Conservation (phyloP, 495 filamentous ascomycete genomes). For the Annulohypoxylon moriforme region DNA sequence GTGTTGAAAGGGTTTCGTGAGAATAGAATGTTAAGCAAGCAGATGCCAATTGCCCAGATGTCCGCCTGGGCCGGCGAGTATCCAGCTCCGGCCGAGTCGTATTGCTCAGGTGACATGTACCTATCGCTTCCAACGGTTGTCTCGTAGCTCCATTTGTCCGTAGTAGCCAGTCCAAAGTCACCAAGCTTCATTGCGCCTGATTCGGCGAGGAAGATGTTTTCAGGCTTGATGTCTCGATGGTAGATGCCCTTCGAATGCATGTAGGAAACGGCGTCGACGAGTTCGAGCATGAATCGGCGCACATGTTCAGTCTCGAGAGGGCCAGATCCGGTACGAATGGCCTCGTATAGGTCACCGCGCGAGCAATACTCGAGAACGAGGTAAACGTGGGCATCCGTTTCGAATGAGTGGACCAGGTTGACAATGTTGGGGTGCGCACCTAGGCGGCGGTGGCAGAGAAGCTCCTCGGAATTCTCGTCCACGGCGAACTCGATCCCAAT, state of each 20-base stretch:
- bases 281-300: conserved; percentile 94
- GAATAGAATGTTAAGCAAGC: conserved; percentile 94
- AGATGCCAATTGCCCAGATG: conserved; percentile 94
- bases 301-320: conserved; percentile 96
- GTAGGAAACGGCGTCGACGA: conserved; percentile 88
- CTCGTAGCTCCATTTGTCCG: conserved; percentile 87
- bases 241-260: conserved; percentile 92
- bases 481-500: conserved; percentile 67
- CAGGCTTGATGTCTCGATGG: conserved; percentile 98
- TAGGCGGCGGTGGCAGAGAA: conserved; percentile 81
- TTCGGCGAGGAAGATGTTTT: conserved; percentile 95
- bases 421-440: conserved; percentile 90
- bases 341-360: conserved; percentile 97
- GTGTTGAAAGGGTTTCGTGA: conserved; percentile 93
- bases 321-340: conserved; percentile 87
- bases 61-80: conserved; percentile 96
- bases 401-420: conserved; percentile 90
- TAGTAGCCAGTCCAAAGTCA: conserved; percentile 93
- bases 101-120: conserved; percentile 99
- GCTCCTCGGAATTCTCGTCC: conserved; percentile 89
- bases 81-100: conserved; percentile 82
- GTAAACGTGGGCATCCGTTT: conserved; percentile 89
- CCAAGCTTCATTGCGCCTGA: conserved; percentile 93
- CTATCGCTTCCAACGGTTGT: conserved; percentile 94
- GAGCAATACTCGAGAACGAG: conserved; percentile 95